Conservation (phyloP, 495 filamentous ascomycete species). For the Pseudevernia furfuracea region DNA sequence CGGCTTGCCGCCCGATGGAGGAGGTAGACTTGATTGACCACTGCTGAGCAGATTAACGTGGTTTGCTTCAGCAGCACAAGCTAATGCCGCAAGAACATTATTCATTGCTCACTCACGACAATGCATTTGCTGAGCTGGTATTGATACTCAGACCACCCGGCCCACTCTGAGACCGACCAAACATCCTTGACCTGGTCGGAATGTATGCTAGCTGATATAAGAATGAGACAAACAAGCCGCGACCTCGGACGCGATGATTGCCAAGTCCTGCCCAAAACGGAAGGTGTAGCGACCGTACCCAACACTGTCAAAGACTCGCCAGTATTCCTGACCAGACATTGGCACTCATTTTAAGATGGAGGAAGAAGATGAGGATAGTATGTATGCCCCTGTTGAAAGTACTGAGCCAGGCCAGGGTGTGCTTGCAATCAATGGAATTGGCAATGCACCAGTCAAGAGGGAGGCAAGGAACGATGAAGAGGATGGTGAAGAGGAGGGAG, state of each 20-base stretch:
- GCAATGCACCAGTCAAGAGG: background rate
- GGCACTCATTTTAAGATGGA: constrained; percentile 17
- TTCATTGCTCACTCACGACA: constrained; percentile 50
- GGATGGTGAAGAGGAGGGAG: constrained; percentile 64
- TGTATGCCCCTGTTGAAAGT: constrained; percentile 45
- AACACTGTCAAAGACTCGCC: background rate
- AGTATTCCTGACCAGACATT: background rate
- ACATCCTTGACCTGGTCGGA: constrained; percentile 16
- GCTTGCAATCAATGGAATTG: background rate
- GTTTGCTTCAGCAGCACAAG: background rate
- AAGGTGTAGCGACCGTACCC: background rate
- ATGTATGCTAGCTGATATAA: constrained; percentile 4
- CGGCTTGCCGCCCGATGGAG: constrained; percentile 14
- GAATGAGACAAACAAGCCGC: background rate
- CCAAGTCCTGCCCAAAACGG: background rate
- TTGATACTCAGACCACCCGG: constrained; percentile 64
- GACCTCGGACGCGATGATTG: background rate
- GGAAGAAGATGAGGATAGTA: constrained; percentile 49
- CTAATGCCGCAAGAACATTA: constrained; percentile 17
- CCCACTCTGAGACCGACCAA: constrained; percentile 23
- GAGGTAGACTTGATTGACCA: constrained; percentile 14
- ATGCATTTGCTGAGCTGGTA: constrained; percentile 63
- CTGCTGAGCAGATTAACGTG: constrained; percentile 1
- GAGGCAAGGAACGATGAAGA: constrained; percentile 18
- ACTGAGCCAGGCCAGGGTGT: constrained; percentile 26